These are phyloP conservation scores for Hemisphaericaspora lyxosophila DNA, from an alignment of 1,139 yeast genomes.

Conservation along the genomic window DNA sequence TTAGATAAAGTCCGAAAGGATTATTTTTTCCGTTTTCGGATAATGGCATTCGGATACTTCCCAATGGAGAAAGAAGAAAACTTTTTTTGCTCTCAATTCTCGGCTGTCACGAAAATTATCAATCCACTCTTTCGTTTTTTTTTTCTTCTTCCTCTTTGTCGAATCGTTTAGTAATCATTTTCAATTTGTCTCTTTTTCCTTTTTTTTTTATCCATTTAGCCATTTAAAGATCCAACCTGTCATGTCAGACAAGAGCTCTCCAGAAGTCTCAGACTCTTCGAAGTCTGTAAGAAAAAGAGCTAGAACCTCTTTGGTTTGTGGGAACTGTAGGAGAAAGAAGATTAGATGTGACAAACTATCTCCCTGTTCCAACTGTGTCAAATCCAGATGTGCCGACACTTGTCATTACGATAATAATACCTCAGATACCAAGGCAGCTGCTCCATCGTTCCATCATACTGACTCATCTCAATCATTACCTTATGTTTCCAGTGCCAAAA, in stretches of 20 bases:
- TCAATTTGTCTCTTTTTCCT: too few species aligned
- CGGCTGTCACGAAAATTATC: too few species aligned
- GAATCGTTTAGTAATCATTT: too few species aligned
- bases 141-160: too few species aligned
- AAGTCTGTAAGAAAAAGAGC: constrained; percentile 22
- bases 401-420: constrained; percentile 29
- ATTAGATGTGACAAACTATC: constrained; percentile 36
- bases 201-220: too few species aligned
- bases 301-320: constrained; percentile 37
- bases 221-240: too few species aligned
- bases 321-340: constrained; percentile 35
- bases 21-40: constrained; percentile 1
- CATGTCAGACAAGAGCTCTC: too few species aligned
- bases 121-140: too few species aligned
- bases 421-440: neutral
- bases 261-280: neutral
- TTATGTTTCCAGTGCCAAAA: constrained; percentile 26
- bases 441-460: too few species aligned
- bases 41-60: constrained; percentile 1
- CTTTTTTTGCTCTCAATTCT: too few species aligned
- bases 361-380: constrained; percentile 40
- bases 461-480: constrained; percentile 14
- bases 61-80: constrained; percentile 3
- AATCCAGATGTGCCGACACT: constrained; percentile 19
- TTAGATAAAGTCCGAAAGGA: neutral